These are phyloP conservation scores for Myrmaecium sp. DNA, from an alignment of 2,329 filamentous ascomycete genomes.

Conservation along the genomic window DNA sequence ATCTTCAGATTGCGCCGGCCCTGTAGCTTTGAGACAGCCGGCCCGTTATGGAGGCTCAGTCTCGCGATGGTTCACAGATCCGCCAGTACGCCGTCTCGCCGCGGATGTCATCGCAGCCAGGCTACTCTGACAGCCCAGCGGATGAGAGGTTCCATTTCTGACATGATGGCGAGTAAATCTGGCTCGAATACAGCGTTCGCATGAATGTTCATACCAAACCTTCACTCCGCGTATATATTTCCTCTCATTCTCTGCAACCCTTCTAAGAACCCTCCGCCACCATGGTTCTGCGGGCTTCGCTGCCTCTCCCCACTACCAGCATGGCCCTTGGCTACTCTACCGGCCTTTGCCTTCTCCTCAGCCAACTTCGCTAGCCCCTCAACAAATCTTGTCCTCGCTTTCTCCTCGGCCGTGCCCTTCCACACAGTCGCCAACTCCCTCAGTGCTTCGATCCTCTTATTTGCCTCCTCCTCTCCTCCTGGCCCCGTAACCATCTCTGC, in stretches of 20 bases:
- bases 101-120: too few species aligned
- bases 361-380: conserved; percentile 67
- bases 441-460: conserved; percentile 56
- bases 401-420: conserved; percentile 93
- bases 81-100: too few species aligned
- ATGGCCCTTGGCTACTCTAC: conserved; percentile 23
- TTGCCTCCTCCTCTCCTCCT: conserved; percentile 43
- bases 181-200: too few species aligned
- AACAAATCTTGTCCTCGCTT: conserved; percentile 63
- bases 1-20: too few species aligned
- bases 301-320: too few species aligned
- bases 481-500: conserved; percentile 43
- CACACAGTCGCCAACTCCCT: conserved; percentile 65
- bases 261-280: conserved; percentile 19
- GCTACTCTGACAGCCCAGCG: too few species aligned
- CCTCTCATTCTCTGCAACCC: conserved; percentile 21
- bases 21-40: too few species aligned
- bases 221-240: conserved; percentile 15
- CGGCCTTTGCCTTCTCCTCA: conserved; percentile 46
- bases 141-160: too few species aligned
- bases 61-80: too few species aligned
- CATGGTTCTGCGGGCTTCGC: conserved; percentile 6
- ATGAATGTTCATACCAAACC: too few species aligned
- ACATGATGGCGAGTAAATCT: too few species aligned
- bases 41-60: too few species aligned